A percentile compares a stretch with the other conserved stretches of the same genome.
Conservation (phyloP, 2,329 filamentous ascomycete species). For the Fusarium equiseti region DNA sequence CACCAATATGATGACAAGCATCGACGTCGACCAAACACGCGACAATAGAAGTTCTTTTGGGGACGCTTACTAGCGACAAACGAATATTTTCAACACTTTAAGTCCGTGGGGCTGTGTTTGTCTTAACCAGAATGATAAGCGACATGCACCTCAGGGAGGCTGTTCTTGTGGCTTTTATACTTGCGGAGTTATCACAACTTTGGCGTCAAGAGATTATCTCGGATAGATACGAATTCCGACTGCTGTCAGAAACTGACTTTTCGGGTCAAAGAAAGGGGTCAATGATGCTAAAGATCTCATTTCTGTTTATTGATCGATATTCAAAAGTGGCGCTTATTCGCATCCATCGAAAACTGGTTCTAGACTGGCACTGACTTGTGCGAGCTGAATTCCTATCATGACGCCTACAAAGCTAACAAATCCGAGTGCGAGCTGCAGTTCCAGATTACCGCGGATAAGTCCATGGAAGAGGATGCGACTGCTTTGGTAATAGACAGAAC, state of each 20-base stretch:
- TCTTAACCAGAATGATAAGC: neutral
- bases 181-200: slow-evolving; percentile 25
- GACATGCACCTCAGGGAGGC: neutral
- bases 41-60: slow-evolving; percentile 1
- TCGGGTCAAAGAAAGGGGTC: neutral
- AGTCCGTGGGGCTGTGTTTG: slow-evolving; percentile 23
- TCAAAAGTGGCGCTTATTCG: slow-evolving; percentile 9
- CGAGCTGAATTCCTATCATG: slow-evolving; percentile 28
- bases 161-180: slow-evolving; percentile 20
- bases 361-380: slow-evolving; percentile 10
- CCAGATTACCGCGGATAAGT: too few species aligned
- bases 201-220: slow-evolving; percentile 2
- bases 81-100: slow-evolving; percentile 12
- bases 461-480: neutral
- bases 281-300: slow-evolving; percentile 20
- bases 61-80: neutral
- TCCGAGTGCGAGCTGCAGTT: slow-evolving; percentile 21
- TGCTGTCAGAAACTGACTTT: slow-evolving; percentile 5
- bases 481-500: neutral
- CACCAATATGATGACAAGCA: slow-evolving; percentile 20
- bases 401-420: slow-evolving; percentile 20
- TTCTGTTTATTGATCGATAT: slow-evolving; percentile 9
- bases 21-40: slow-evolving; percentile 37
- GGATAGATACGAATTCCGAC: slow-evolving; percentile 28
- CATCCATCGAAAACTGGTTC: slow-evolving; percentile 1